Percentiles rank a stretch among this genome's conserved stretches.
phyloP scores from a whole-genome alignment of 2,329 filamentous ascomycete species.

The Magnaporthales sp. region DNA sequence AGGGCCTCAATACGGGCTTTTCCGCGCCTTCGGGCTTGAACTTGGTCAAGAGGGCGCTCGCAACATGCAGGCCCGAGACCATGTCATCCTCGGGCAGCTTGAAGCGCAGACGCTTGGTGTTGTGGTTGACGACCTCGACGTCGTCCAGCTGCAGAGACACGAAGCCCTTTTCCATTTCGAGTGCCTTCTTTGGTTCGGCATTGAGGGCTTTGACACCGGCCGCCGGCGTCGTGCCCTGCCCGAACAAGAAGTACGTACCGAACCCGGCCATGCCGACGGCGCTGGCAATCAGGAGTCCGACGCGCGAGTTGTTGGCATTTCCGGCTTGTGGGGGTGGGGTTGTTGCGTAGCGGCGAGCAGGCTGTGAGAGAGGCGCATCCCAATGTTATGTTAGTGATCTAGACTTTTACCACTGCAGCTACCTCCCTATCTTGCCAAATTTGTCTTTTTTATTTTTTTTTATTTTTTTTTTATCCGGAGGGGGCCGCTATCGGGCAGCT shows the following conservation, averaged over 20 bases:
- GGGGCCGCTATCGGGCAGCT: conserved; percentile 16
- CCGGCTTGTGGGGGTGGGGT: conserved; percentile 31
- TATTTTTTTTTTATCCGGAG: neutral
- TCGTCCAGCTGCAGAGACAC: conserved; percentile 71
- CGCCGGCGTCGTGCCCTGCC: conserved; percentile 27
- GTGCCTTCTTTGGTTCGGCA: conserved; percentile 39
- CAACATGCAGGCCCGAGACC: conserved; percentile 72
- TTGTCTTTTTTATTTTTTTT: neutral
- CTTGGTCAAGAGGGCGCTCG: conserved; percentile 87
- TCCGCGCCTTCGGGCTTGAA: conserved; percentile 75
- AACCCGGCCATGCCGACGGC: conserved; percentile 50
- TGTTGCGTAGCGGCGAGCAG: conserved; percentile 60
- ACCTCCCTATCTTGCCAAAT: neutral
- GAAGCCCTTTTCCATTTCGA: conserved; percentile 86
- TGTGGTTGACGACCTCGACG: conserved; percentile 78
- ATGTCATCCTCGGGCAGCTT: conserved; percentile 74
- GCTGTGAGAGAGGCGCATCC: conserved; percentile 20
- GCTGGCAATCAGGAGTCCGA: conserved; percentile 53
- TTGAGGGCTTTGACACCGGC: conserved; percentile 45
- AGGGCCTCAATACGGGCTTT: conserved; percentile 84
- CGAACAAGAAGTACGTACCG: conserved; percentile 47
- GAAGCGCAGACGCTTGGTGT: conserved; percentile 90
- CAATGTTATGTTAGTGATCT: neutral
- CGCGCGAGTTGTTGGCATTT: conserved; percentile 22
- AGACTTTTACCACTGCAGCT: neutral